phyloP scores from a whole-genome alignment of 169 alveolate genomes.

The Cryptosporidium andersoni region DNA sequence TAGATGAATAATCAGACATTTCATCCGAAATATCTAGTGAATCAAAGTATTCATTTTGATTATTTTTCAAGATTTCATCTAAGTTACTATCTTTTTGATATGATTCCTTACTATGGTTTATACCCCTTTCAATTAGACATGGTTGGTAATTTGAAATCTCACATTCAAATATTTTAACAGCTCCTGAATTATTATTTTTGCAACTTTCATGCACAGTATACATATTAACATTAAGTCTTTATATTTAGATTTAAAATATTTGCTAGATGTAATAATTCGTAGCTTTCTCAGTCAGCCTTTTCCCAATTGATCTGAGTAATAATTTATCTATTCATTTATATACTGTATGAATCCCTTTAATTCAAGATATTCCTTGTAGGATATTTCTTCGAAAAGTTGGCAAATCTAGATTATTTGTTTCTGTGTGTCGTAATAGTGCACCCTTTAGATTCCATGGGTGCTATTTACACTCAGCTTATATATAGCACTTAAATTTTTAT shows the following conservation, averaged over 20 bases:
- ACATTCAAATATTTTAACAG: slow-evolving; percentile 9
- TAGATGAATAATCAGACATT: not conserved
- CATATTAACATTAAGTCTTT: slow-evolving; percentile 6
- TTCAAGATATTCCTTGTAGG: too few relatives aligned
- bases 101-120: too few relatives aligned
- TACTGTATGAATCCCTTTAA: not conserved
- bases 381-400: too few relatives aligned
- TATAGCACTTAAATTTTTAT: too few relatives aligned
- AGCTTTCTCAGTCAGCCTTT: too few relatives aligned
- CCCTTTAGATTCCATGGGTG: too few relatives aligned
- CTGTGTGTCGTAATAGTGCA: too few relatives aligned
- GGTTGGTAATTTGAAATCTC: slow-evolving; percentile 11
- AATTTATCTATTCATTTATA: not conserved
- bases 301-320: not conserved
- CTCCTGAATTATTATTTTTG: slow-evolving; percentile 2
- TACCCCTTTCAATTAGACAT: not conserved
- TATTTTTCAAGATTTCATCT: not conserved
- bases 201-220: slow-evolving; percentile 67
- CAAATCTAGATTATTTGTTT: too few relatives aligned
- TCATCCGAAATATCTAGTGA: not conserved
- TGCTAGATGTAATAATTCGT: too few relatives aligned
- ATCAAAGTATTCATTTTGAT: not conserved
- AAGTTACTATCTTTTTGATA: too few relatives aligned
- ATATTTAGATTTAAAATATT: not conserved
- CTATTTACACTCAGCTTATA: too few relatives aligned